phyloP scores from a whole-genome alignment of 352 stramenopile species.

The Phytophthora ohioensis region DNA sequence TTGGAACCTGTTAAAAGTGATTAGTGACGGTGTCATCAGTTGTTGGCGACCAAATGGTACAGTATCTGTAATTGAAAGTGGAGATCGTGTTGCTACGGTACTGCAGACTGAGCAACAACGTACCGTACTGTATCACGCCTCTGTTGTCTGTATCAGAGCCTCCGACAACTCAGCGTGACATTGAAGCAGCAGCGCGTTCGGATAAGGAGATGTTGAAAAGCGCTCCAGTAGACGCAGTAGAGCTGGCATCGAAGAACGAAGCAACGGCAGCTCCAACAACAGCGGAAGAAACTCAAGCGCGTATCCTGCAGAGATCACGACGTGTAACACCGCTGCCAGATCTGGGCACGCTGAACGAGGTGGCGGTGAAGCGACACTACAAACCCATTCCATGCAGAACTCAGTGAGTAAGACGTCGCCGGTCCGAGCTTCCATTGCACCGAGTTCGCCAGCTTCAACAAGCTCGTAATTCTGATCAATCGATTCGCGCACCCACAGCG shows the following conservation, averaged over 20 bases:
- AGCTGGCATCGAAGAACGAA: slow-evolving; percentile 1
- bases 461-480: neutral
- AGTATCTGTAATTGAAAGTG: no score
- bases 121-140: no score
- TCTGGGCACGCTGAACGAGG: neutral
- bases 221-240: slow-evolving; percentile 26
- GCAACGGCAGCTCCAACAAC: slow-evolving; percentile 26
- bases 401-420: slow-evolving; percentile 23
- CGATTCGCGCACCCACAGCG: slow-evolving; percentile 19
- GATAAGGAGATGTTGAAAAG: slow-evolving; percentile 1
- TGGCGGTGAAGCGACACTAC: neutral
- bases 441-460: neutral
- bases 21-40: no score
- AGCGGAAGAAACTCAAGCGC: slow-evolving; percentile 30
- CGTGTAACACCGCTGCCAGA: slow-evolving; percentile 9
- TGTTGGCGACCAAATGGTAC: no score
- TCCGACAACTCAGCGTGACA: slow-evolving; percentile 24
- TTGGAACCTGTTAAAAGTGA: no score
- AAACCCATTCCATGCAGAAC: slow-evolving; percentile 28
- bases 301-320: slow-evolving; percentile 25
- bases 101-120: no score
- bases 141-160: slow-evolving; percentile 1
- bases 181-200: slow-evolving; percentile 18
- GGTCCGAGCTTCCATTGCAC: neutral
- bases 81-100: no score